Evolutionary conservation across 2,329 filamentous ascomycete species (phyloP).

Genomic region (Nemania diffusa): DNA sequence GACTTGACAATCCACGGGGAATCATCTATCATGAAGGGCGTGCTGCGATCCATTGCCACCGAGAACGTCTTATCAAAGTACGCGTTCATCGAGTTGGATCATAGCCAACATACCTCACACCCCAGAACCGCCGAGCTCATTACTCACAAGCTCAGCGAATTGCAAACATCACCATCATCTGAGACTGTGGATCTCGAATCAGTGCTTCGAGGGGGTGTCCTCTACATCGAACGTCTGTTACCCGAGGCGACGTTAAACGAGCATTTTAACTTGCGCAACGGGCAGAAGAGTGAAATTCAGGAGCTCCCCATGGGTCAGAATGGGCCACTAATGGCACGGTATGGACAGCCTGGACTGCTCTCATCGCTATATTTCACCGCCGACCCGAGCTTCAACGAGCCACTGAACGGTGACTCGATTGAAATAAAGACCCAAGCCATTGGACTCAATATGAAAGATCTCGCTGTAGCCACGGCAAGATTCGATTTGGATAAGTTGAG

Average conservation of each 20-base stretch:
- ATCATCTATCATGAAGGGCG: conserved; percentile 27
- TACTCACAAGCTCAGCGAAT: conserved; percentile 10
- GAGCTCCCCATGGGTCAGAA: conserved; percentile 7
- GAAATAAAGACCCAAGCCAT: conserved; percentile 31
- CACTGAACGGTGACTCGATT: conserved; percentile 14
- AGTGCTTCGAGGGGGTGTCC: conserved; percentile 10
- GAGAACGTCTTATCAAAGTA: conserved; percentile 15
- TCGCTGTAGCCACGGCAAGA: conserved; percentile 10
- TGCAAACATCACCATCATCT: background rate
- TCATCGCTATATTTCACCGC: conserved; percentile 32
- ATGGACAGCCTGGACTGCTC: conserved; percentile 26
- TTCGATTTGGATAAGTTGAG: conserved; percentile 23
- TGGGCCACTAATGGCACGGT: conserved; percentile 18
- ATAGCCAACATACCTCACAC: background rate
- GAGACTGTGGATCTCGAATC: conserved; percentile 21
- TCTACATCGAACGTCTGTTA: conserved; percentile 29
- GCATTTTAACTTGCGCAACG: conserved; percentile 24
- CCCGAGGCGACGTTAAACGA: conserved; percentile 23
- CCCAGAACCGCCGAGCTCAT: conserved; percentile 9
- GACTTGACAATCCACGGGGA: conserved; percentile 7
- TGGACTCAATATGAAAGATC: conserved; percentile 33
- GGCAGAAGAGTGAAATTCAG: conserved; percentile 9
- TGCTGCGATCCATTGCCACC: conserved; percentile 18
- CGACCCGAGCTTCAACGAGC: conserved; percentile 13
- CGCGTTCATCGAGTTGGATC: conserved; percentile 12